These are phyloP conservation scores for Pilasporangium apinafurcum DNA, from an alignment of 352 stramenopile species.

Conservation along the genomic window DNA sequence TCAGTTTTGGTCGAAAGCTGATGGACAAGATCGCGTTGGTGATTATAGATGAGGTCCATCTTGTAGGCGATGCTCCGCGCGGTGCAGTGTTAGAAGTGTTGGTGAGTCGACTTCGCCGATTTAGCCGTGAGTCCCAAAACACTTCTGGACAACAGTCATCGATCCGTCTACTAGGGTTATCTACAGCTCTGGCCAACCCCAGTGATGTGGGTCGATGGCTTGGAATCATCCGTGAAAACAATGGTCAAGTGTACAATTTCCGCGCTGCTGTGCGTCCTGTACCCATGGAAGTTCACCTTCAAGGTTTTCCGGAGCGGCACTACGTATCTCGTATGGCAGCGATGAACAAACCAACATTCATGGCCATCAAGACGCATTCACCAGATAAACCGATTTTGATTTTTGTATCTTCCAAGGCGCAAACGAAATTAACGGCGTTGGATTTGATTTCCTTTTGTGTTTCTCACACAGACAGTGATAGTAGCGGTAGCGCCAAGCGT, in stretches of 20 bases:
- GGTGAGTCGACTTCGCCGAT: slow-evolving; percentile 75
- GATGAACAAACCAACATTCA: slow-evolving; percentile 99
- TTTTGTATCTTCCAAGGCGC: slow-evolving; percentile 97
- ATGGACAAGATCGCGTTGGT: slow-evolving; percentile 85
- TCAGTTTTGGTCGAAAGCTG: slow-evolving; percentile 54
- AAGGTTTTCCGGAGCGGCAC: slow-evolving; percentile 95
- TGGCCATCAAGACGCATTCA: slow-evolving; percentile 95
- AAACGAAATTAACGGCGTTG: slow-evolving; percentile 96
- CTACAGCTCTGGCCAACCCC: slow-evolving; percentile 95
- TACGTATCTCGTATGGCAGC: slow-evolving; percentile 98
- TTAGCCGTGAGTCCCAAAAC: slow-evolving; percentile 59
- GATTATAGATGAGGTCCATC: slow-evolving; percentile 97
- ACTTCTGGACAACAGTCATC: no score
- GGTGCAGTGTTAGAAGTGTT: slow-evolving; percentile 92
- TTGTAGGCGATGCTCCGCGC: slow-evolving; percentile 92
- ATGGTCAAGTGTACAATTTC: slow-evolving; percentile 92
- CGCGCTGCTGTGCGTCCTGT: slow-evolving; percentile 93
- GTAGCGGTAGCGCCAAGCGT: slow-evolving; percentile 85
- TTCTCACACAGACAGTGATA: slow-evolving; percentile 34
- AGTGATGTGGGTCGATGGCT: slow-evolving; percentile 96
- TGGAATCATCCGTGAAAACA: slow-evolving; percentile 80
- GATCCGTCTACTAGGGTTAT: slow-evolving; percentile 94
- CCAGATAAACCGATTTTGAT: slow-evolving; percentile 93
- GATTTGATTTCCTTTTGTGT: slow-evolving; percentile 95
- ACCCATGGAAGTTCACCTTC: slow-evolving; percentile 95